Base-by-base conservation (phyloP, 176 grass and related monocot species). In the Hordeum marinum region DNA sequence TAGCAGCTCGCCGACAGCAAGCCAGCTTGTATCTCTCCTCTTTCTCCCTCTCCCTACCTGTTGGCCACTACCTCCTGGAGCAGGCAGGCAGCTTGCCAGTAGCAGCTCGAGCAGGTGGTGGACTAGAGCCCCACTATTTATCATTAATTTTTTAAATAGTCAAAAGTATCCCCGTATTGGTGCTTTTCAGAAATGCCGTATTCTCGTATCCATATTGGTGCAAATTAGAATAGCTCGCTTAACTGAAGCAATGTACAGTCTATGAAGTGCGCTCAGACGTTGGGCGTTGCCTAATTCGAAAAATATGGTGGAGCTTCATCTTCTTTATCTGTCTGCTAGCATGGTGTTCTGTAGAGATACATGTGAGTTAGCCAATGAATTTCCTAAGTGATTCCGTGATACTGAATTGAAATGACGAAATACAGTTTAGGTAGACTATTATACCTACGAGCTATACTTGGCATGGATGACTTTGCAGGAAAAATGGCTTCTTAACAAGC, bases 321-420 rank as follows among this genome's bases (percentile, higher is more conserved):
- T 57, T 79, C 32, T 24, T 72, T 58, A 60, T 32, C 72, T 17
- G 65, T 18, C 35, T 80, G 42, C 24, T 72, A 64, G 32, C 68
- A 21, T 78, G 65, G 43, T 83, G 32, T 82, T 72, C 3, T 40
- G 20, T 74, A 75, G 54, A 63, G 67, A 20, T 86, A 71, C 14
- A 26, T 65, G 31, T 40, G 61, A 65, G 59, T 46, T 87, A 11
- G 69, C 15, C 69, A 18, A 87, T 73, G 66, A 55, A 63, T 36
- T 73, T 29, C 9, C n/a, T 52, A 77, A 80, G 29, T 80, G 76
- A 50, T 35, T 79, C 31, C 29, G 2, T 75, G 32, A 63, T 21
- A 50, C 3, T 40, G n/a, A 74, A 35, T 67, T 63, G 37, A 67
- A 67, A 24, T 77, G 64, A 66, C 50, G 42, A 67, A 77, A 29